Evolutionary conservation across 2,329 filamentous ascomycete species (phyloP).

Genomic region (Grosmannia serpens): DNA sequence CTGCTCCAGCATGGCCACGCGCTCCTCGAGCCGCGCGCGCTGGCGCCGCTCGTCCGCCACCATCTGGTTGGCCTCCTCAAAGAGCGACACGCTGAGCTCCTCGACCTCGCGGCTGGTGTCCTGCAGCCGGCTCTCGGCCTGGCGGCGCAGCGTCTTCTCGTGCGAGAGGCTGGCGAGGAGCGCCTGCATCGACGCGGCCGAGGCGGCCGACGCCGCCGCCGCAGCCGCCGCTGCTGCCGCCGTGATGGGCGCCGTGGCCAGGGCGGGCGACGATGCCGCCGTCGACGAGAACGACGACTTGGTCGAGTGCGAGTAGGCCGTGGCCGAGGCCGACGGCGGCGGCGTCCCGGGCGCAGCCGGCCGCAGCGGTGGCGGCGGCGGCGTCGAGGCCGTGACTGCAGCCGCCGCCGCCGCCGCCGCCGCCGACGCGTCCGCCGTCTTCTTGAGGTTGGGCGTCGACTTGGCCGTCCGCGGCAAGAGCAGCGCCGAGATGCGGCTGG

Average conservation of each 20-base stretch:
- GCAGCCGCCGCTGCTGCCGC: constrained; percentile 8
- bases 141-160: constrained; percentile 54
- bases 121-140: constrained; percentile 56
- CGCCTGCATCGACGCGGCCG: constrained; percentile 26
- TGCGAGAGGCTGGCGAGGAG: constrained; percentile 52
- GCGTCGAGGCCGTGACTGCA: constrained; percentile 3
- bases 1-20: constrained; percentile 56
- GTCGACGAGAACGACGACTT: constrained; percentile 4
- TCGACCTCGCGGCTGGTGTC: constrained; percentile 64
- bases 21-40: constrained; percentile 58
- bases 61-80: constrained; percentile 82
- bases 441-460: constrained; percentile 27
- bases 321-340: background rate
- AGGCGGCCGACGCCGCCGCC: background rate
- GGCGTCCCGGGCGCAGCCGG: background rate
- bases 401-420: constrained; percentile 11
- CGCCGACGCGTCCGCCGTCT: constrained; percentile 7
- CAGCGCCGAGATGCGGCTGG: constrained; percentile 31
- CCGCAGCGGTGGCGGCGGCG: background rate
- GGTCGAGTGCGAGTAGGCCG: constrained; percentile 10
- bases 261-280: constrained; percentile 1
- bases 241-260: background rate
- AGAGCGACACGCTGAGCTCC: constrained; percentile 63
- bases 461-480: constrained; percentile 30
- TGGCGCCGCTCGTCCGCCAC: constrained; percentile 65